Evolutionary conservation across 2,329 filamentous ascomycete genomes (phyloP).

Genomic region (Cryphonectria naterciae): DNA sequence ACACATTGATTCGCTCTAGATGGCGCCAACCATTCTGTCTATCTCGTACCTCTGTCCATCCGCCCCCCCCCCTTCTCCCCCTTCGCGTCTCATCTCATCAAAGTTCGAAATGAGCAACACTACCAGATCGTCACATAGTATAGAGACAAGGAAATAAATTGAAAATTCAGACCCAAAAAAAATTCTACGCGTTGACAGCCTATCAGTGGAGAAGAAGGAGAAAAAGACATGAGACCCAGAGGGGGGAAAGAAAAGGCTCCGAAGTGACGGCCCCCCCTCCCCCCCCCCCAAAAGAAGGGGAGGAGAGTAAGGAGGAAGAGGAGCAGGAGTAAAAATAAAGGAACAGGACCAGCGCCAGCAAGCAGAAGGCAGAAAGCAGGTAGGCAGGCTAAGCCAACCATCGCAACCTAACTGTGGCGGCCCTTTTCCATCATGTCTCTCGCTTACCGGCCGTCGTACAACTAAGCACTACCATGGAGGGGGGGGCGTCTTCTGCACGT

Average conservation of each 20-base stretch:
- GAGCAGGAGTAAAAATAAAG: neutral
- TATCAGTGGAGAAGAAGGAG: neutral
- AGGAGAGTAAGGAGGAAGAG: neutral
- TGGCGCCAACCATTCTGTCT: neutral
- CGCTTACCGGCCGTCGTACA: constrained; percentile 23
- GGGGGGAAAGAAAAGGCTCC: neutral
- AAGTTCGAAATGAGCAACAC: neutral
- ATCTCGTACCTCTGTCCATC: neutral
- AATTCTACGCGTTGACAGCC: neutral
- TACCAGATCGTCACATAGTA: neutral
- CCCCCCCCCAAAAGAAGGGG: neutral
- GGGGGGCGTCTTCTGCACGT: constrained; percentile 12
- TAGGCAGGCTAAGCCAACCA: neutral
- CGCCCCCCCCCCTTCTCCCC: neutral
- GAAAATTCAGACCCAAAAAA: neutral
- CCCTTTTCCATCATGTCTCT: constrained; percentile 13
- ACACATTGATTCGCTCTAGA: neutral
- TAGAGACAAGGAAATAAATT: neutral
- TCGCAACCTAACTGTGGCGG: neutral
- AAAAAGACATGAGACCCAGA: neutral
- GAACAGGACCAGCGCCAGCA: neutral
- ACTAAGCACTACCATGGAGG: constrained; percentile 14
- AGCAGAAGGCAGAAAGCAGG: neutral
- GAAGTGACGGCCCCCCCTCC: neutral
- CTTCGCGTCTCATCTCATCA: neutral